Base-by-base conservation (phyloP, 176 grass and related monocot species). In the Panicum miliaceum region DNA sequence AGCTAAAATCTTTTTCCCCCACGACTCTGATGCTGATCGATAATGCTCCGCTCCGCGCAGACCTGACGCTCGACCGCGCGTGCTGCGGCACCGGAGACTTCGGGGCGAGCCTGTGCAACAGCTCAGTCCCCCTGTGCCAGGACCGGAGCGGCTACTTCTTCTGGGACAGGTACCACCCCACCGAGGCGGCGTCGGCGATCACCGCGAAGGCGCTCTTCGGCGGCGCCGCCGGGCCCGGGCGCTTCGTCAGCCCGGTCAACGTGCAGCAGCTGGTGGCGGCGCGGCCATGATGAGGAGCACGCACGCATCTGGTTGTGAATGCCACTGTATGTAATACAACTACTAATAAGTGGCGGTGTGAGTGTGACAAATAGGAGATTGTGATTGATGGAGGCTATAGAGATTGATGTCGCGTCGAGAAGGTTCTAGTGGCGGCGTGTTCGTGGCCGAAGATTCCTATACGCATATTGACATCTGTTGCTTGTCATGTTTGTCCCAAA, bases 131-230 rank as follows among this genome's bases (percentile, higher is more conserved):
- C 6, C 29, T 88, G 58, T 94, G 95, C 84, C 68, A 2, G 2
- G 37, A 84, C 73, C 86, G 86, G 9, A 76, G 7, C 25, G 79
- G 29, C 15, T 82, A 80, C 48, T 72, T 94, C 50, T 97, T 93
- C 86, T 97, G 90, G 92, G 95, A 97, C 83, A 32, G 50, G 12
- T 81, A 60, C 57, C 95, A 97, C 56, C 82, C 90, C 11, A 93
- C 92, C 7, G 72, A 94, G 1, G 40, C 77, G 16, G 77, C 72
- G 20, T 88, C 95, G 8, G 46, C 19, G 18, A 16, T 86, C 48
- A 67, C 35, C 48, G 86, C 92, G 11, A 0, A 6, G 2, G 54
- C 7, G 67, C 82, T 97, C 38, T 93, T 84, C 84, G 8, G 1
- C 68, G 90, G 83, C 71, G 75, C 40, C 4, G 3, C 22, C 9